These are phyloP conservation scores for Fraxinus sp. DNA, from an alignment of 305 asterid species.

Conservation along the genomic window DNA sequence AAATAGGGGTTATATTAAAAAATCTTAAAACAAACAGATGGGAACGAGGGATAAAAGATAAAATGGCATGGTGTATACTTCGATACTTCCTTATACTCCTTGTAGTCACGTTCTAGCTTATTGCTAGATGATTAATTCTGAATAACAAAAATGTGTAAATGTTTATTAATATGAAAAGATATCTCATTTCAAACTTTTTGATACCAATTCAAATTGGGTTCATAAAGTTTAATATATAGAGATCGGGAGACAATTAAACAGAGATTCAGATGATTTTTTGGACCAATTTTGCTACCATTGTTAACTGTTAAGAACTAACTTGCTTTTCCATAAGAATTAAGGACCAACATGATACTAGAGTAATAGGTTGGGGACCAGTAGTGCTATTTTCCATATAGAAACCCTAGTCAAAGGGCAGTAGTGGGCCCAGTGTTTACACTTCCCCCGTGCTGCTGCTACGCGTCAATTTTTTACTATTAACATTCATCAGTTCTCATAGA, in stretches of 20 bases:
- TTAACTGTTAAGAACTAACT: background rate
- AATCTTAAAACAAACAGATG: background rate
- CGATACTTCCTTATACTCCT: background rate
- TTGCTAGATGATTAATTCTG: background rate
- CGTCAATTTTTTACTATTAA: background rate
- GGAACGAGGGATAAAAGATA: background rate
- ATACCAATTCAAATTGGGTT: background rate
- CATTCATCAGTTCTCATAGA: slow-evolving; percentile 31
- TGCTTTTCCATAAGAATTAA: background rate
- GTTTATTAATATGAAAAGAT: background rate
- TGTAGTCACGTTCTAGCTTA: background rate
- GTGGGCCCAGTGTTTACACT: slow-evolving; percentile 26
- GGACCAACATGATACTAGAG: background rate
- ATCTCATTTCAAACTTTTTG: background rate
- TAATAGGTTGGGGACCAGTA: background rate
- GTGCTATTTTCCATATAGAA: background rate
- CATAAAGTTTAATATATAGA: background rate
- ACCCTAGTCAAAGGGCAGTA: slow-evolving; percentile 34
- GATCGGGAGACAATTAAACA: background rate
- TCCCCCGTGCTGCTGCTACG: slow-evolving; percentile 29
- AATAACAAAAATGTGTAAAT: background rate
- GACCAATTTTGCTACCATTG: background rate
- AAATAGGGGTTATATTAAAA: background rate
- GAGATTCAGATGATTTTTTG: background rate
- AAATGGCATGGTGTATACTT: background rate